Evolutionary conservation across 352 stramenopile species (phyloP).

Genomic region (Phytophthora agathidicida): DNA sequence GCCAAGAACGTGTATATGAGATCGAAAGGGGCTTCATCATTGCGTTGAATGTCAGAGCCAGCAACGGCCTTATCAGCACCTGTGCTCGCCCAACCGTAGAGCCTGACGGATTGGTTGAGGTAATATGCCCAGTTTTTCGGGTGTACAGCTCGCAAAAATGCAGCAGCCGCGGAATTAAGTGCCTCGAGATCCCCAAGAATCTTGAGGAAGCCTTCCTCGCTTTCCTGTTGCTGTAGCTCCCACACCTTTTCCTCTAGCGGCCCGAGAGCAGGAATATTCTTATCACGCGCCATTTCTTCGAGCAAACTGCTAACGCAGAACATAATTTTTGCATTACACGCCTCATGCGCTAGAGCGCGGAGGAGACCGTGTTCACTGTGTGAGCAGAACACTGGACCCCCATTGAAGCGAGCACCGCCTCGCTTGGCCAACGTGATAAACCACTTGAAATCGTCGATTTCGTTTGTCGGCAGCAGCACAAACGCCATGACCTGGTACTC

Average conservation of each 20-base stretch:
- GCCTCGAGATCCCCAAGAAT: slow-evolving; percentile 55
- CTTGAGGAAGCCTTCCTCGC: slow-evolving; percentile 60
- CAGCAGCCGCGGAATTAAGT: slow-evolving; percentile 55
- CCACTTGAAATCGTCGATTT: slow-evolving; percentile 79
- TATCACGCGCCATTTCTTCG: slow-evolving; percentile 71
- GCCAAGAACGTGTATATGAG: slow-evolving; percentile 81
- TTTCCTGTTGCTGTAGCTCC: slow-evolving; percentile 65
- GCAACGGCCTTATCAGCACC: slow-evolving; percentile 57
- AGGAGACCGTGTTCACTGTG: slow-evolving; percentile 67
- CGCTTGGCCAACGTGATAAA: slow-evolving; percentile 65
- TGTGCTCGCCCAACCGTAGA: slow-evolving; percentile 78
- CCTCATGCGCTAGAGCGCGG: slow-evolving; percentile 57
- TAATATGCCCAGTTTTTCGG: slow-evolving; percentile 74
- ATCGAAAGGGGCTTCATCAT: slow-evolving; percentile 82
- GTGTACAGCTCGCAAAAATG: slow-evolving; percentile 65
- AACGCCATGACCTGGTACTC: slow-evolving; percentile 74
- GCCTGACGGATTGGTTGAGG: slow-evolving; percentile 59
- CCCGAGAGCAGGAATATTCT: slow-evolving; percentile 75
- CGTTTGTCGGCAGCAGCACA: slow-evolving; percentile 62
- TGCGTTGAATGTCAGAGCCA: slow-evolving; percentile 63
- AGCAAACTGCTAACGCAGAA: slow-evolving; percentile 76
- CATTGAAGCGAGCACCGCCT: slow-evolving; percentile 55
- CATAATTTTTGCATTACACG: slow-evolving; percentile 65
- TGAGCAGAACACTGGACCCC: slow-evolving; percentile 61
- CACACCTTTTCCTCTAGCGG: slow-evolving; percentile 64